Base-by-base conservation (phyloP, 140 eudicot species). In the Bidens hawaiensis region DNA sequence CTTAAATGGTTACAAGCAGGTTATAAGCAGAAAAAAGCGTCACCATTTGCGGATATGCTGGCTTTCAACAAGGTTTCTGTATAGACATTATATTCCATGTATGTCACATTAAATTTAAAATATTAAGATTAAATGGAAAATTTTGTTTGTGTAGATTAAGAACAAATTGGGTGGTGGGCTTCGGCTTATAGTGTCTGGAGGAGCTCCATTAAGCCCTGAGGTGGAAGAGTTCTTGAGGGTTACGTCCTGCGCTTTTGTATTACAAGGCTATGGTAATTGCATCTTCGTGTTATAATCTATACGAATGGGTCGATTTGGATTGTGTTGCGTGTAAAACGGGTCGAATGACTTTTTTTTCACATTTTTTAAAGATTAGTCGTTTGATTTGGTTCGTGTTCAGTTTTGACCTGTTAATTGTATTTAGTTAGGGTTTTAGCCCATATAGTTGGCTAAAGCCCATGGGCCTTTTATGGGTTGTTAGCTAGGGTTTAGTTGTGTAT, bases 181-280 rank as follows among this genome's bases (percentile, higher is more conserved):
- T 56, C 88, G 96, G 50, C 81, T 82, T 15, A 78, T 90, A 64
- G 96, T 90, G 57, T 86, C 96, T 25, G 97, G 97, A 57, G 95
- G 96, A 65, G 97, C 96, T 53, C 90, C 96, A 9, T 78, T 84
- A 73, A 73, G 94, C 82, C 78, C 72, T n/a, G 95, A 90, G 75
- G 82, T 87, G 43, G 97, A 90, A 74, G 97, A 90, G 71, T 90
- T 90, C 80, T 71, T 90, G 30, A 77, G 96, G 53, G 96, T 90
- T 46, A 90, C 97, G 42, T 77, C 94, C 19, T 84, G 97, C 78
- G 94, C 94, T 73, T 90, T 90, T 65, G 97, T 90, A 26, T 63
- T 82, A 60, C 97, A 90, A 68, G 97, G 96, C 67, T 90, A 84
- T 64, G 96, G 96, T 90, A 77, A 52, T 43, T 51, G 22, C n/a